Base-by-base conservation (phyloP, 768 basidiomycete species). In the Boletus sp. region DNA sequence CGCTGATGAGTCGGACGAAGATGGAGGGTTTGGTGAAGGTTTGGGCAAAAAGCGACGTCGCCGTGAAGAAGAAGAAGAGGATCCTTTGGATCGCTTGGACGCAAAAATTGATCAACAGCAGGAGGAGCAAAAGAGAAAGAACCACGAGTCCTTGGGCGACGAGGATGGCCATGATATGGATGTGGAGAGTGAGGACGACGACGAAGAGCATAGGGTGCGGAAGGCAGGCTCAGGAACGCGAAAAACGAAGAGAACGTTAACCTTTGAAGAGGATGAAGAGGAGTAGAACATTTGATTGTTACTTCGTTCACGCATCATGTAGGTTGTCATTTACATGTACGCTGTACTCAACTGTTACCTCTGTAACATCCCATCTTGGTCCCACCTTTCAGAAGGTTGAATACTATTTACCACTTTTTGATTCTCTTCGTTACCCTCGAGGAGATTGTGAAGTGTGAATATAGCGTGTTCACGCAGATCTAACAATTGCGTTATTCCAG, bases 401-500 rank as follows among this genome's bases (percentile, higher is more conserved):
- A 94, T 82, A 52, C 82, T 82, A 55, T 86, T 81, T 47, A 98
- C 87, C 41, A 92, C 77, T 3, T 78, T 80, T 72, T 98, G 93
- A 63, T 92, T 97, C 57, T 87, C 88, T 30, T 72, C 59, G 69
- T 97, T 97, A 37, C 79, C 77, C 61, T 87, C 78, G 54, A 98
- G 78, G 11, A 96, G 71, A 71, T 90, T 92, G 44, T 84, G 83
- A 18, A 97, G 77, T 18, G 92, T 81, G 61, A 97, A 86, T 41
- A 98, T 83, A 2, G 94, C 93, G 67, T 97, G 92, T 74, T 98
- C 95, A 18, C 93, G 87, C 47, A 98, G 76, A 73, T 92, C 95
- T 64, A 20, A 44, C 14, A 20, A 52, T 50, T 10, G 15, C 4
- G 37, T 67, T 35, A 69, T 41, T 55, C 41, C 37, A 9, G 1